Base-by-base conservation (phyloP, 1,139 yeast species). In the Meyerozyma guilliermondii region DNA sequence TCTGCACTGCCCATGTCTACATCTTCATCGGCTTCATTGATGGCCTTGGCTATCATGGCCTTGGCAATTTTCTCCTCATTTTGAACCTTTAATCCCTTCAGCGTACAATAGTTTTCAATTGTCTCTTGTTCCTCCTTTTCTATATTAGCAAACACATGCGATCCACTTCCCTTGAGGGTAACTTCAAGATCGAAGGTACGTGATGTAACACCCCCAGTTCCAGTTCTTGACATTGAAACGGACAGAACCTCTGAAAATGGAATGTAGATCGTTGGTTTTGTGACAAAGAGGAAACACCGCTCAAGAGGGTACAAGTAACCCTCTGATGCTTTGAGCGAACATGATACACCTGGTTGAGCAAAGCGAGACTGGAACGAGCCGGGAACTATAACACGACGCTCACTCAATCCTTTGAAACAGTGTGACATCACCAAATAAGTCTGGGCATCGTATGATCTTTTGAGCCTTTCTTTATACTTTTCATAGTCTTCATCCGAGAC, bases 171-270 rank as follows among this genome's bases (percentile, higher is more conserved):
- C 52, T 83, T 76, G 46, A 91, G 70, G 35, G 74, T 74, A 41
- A 92, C 80, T 53, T 92, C 94, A 66, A 92, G 71, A 64, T 94
- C 99, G 63, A 94, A 94, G 0, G 98, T 92, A 60, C 96, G 81
- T 30, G 89, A 82, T 2, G 87, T 74, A 3, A 81, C 77, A 1
- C 85, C 80, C 1, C 89, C 81, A 39, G 83, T 80, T 11, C 96
- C 96, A 6, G 95, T 87, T 63, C 99, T 83, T 3, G 96, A 86
- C 69, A 94, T 85, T 27, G 87, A 81, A 29, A 92, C 81, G 39
- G 72, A 76, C 43, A 83, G 73, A 39, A 92, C 80, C 55, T 92
- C 98, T 1, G 85, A 71, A 61, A 81, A 85, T 43, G 98, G 96
- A 50, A 92, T 87, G 62, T 87, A 87, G 37, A 92, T 80, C 0